phyloP scores from a whole-genome alignment of 2,329 filamentous ascomycete species.

The Colletotrichum endophyticum region DNA sequence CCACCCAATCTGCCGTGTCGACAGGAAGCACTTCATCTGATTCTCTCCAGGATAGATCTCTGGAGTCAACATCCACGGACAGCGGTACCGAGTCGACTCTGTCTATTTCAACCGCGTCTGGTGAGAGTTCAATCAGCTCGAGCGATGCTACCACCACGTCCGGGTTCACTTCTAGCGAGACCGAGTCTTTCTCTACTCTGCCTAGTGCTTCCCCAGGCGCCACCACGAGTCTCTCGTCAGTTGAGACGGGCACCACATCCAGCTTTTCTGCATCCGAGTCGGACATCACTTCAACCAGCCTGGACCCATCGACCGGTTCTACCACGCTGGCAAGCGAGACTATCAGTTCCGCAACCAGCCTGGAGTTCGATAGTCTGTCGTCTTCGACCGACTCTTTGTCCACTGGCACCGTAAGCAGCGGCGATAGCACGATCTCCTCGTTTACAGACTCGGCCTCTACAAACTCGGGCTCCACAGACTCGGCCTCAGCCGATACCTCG shows the following conservation, averaged over 20 bases:
- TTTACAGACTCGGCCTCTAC: background rate
- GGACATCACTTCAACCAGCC: background rate
- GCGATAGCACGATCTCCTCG: background rate
- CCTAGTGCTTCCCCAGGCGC: background rate
- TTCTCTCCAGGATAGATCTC: background rate
- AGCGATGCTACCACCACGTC: background rate
- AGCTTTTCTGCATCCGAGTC: background rate
- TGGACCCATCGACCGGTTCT: background rate
- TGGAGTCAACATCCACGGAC: background rate
- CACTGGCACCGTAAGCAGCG: accelerated
- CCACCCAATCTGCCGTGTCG: background rate
- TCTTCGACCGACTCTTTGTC: background rate
- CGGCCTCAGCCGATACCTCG: background rate
- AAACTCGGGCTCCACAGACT: background rate
- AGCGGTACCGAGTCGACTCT: background rate
- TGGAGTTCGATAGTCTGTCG: background rate
- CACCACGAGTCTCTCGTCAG: background rate
- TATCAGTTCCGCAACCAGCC: background rate
- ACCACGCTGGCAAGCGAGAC: background rate
- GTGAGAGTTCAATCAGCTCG: background rate
- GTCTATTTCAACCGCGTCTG: background rate
- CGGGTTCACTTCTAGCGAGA: background rate
- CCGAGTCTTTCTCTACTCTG: background rate
- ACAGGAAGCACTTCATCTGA: background rate
- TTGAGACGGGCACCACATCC: background rate